phyloP scores from a whole-genome alignment of 2,329 filamentous ascomycete genomes.

The Stachybotrys elegans region DNA sequence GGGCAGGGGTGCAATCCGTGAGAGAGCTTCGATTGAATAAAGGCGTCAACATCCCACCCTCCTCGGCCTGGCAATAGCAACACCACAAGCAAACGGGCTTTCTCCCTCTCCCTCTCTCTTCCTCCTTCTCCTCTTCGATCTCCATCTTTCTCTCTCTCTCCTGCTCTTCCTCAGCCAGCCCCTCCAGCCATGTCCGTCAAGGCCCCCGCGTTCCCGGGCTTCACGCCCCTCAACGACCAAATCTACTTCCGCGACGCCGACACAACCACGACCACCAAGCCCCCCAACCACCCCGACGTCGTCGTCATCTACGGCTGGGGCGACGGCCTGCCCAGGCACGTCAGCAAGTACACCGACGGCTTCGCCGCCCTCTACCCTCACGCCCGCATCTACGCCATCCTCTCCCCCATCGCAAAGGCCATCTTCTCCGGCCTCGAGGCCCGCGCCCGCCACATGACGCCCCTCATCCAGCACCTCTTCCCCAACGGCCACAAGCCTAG shows the following conservation, averaged over 20 bases:
- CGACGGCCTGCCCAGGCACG: constrained; percentile 48
- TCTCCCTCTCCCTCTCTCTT: too few species aligned
- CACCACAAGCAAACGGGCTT: too few species aligned
- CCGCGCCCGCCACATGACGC: constrained; percentile 40
- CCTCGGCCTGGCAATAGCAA: too few species aligned
- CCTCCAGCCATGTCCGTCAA: constrained; percentile 9
- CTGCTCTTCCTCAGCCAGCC: not conserved
- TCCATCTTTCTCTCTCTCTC: too few species aligned
- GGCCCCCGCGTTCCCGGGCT: constrained; percentile 32
- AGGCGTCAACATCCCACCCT: too few species aligned
- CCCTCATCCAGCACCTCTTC: constrained; percentile 36
- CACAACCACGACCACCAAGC: constrained; percentile 10
- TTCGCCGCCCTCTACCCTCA: constrained; percentile 46
- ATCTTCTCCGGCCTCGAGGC: constrained; percentile 36
- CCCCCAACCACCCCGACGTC: constrained; percentile 32
- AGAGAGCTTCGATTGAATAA: too few species aligned
- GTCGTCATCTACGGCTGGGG: constrained; percentile 55
- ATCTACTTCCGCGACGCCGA: constrained; percentile 38
- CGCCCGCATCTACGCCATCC: constrained; percentile 44
- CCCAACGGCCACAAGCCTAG: constrained; percentile 11
- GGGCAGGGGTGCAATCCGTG: too few species aligned
- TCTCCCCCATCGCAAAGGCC: constrained; percentile 44
- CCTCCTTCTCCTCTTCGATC: too few species aligned
- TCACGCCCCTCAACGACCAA: constrained; percentile 40
- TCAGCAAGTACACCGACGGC: constrained; percentile 50